Base-by-base conservation (phyloP, 2,329 filamentous ascomycete genomes). In the Myriangium duriaei region DNA sequence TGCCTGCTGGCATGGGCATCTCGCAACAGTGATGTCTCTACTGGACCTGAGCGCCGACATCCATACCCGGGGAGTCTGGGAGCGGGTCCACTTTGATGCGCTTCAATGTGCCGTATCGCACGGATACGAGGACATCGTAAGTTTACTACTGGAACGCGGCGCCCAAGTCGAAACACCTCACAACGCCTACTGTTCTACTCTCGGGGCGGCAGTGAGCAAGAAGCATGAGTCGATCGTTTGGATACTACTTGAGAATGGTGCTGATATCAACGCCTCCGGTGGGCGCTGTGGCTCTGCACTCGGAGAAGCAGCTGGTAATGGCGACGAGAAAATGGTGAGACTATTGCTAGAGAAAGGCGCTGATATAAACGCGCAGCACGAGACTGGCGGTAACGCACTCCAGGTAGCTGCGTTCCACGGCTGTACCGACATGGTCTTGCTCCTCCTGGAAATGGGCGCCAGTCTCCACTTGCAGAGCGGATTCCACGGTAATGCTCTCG, bases 391-490 rank as follows among this genome's bases (percentile, higher is more conserved):
- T 18, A 44, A 3, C 17, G 29, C 24, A 11, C 41, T 43, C 6
- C 33, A 38, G 12, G 38, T 4, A 15, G 33, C 38, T 21, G 36
- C 32, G 11, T 4, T 4, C 4, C 4, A 15, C 13, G 38, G 38
- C 33, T 3, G 12, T 15, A 21, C n/a, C n/a, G n/a, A n/a, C n/a
- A n/a, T n/a, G n/a, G n/a, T 51, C 4, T 41, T 44, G 15, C 36
- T 45, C 7, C 42, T 52, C 2, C 33, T 53, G 4, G 37, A 43
- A 17, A 47, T 45, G 18, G 43, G 43, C 11, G 47, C 48, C 7
- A 45, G 51, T 29, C 40, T 50, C 38, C 51, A 53, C n/a, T n/a
- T n/a, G n/a, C 30, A 36, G 17, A 21, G 6, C 15, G 7, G 15
- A n/a, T 41, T 11, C 30, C 34, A 11, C 35, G 13, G 29, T 44